Base-by-base conservation (phyloP, 371 early-diverging fungal species). In the Saksenaea vasiformis region DNA sequence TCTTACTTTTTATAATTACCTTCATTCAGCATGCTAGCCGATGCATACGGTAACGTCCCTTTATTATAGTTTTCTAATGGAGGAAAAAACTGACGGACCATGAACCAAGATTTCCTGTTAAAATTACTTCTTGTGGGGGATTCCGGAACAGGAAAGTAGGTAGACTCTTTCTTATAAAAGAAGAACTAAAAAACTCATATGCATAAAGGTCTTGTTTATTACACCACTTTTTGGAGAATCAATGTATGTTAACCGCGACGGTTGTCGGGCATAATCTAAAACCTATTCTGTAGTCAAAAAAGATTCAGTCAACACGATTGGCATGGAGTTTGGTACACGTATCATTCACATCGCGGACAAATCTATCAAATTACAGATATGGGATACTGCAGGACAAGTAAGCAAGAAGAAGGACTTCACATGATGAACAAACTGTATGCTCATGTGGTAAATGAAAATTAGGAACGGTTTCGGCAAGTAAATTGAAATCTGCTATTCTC, bases 321-420 rank as follows among this genome's bases (percentile, higher is more conserved):
- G 89, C 31, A 88, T 88, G 73, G 88, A 88, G 59, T 89, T 89
- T 55, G 88, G 87, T 22, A 86, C 85, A 60, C 84, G 85, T 56
- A 83, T 88, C 55, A 77, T 89, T 54, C 82, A 80, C 58, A 85
- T 92, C 44, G 87, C 83, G 44, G 79, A 85, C 70, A 83, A 85
- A 63, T 79, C 76, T 17, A 82, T 91, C 60, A 92, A 91, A 68
- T 72, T 92, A 31, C 95, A 93, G 70, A 88, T 94, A 60, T 93
- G 93, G 93, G 93, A 91, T 65, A 94, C 93, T 35, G 93, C 94
- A 44, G 95, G 95, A 35, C 95, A 94, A 72, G 82, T 78, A 76
- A 61, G 53, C 28, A 36, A 19, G 5, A 51, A 24, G 56, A 15
- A 43, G 62, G 22, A 2, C 7, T 54, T 54, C n/a, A 54, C 22